Percentiles rank a stretch among this genome's conserved stretches.
phyloP scores from a whole-genome alignment of 768 basidiomycete species.

The Pleurotus cornucopiae region DNA sequence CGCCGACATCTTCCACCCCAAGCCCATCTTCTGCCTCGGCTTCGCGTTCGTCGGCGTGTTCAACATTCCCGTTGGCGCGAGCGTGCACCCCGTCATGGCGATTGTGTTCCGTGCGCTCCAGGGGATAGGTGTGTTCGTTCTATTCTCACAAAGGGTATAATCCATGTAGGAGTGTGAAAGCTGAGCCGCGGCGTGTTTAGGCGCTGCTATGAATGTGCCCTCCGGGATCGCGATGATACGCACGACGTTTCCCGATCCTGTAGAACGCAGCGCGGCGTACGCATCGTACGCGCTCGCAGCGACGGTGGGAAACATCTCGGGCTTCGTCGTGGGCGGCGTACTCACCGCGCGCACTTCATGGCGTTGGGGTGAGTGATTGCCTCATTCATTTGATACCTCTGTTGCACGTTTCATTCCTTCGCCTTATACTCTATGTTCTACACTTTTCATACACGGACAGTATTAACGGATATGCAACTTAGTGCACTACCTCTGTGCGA shows the following conservation, averaged over 20 bases:
- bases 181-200: constrained; percentile 11
- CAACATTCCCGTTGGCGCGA: constrained; percentile 3
- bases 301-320: constrained; percentile 36
- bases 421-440: too few species aligned
- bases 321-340: constrained; percentile 34
- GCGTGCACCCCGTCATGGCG: constrained; percentile 7
- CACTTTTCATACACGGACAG: too few species aligned
- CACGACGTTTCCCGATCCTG: constrained; percentile 36
- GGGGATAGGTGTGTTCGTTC: constrained; percentile 9
- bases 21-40: constrained; percentile 16
- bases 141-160: not conserved
- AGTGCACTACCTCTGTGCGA: constrained; percentile 39
- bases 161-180: too few species aligned
- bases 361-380: constrained; percentile 27
- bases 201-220: constrained; percentile 40
- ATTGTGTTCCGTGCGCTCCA: constrained; percentile 12
- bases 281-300: constrained; percentile 39
- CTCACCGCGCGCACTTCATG: constrained; percentile 33
- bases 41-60: constrained; percentile 10
- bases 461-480: too few species aligned
- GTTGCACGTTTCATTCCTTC: too few species aligned
- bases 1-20: constrained; percentile 17
- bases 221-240: constrained; percentile 18
- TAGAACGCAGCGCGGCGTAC: constrained; percentile 38
- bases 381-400: too few species aligned